Conservation (phyloP, 1,284 basidiomycete species). For the Cutaneotrichosporon sp. region DNA sequence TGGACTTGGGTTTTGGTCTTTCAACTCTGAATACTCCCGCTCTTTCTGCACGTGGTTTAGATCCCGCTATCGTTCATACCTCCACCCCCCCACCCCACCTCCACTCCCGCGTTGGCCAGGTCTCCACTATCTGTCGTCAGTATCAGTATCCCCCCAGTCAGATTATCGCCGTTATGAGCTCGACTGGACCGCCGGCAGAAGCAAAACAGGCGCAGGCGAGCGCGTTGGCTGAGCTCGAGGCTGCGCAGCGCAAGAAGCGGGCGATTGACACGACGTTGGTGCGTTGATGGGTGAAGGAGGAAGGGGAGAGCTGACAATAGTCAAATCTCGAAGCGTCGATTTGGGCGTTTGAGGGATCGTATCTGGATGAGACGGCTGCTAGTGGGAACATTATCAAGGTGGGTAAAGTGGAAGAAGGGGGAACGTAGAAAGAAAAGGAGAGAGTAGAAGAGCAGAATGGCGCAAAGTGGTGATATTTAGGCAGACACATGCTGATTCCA, state of each 20-base stretch:
- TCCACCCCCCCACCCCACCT: not conserved
- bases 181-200: slow-evolving; percentile 46
- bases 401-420: slow-evolving; percentile 5
- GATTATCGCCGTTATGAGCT: slow-evolving; percentile 34
- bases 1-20: not conserved
- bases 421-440: not conserved
- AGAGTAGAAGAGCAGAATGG: not conserved
- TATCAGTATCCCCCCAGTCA: no score
- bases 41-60: not conserved
- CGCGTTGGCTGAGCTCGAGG: slow-evolving; percentile 45
- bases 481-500: slow-evolving; percentile 19
- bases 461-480: no score
- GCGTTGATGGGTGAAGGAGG: slow-evolving; percentile 14
- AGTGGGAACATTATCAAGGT: slow-evolving; percentile 55
- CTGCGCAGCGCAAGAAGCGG: slow-evolving; percentile 42
- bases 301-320: slow-evolving; percentile 32
- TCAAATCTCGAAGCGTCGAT: slow-evolving; percentile 55
- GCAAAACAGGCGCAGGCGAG: slow-evolving; percentile 50
- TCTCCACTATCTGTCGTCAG: not conserved
- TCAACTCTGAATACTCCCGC: not conserved
- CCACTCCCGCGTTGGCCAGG: not conserved
- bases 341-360: slow-evolving; percentile 56
- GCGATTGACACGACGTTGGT: slow-evolving; percentile 44
- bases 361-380: slow-evolving; percentile 53
- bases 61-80: not conserved